Conservation (phyloP, 768 basidiomycete species). For the Podaxis sp. region DNA sequence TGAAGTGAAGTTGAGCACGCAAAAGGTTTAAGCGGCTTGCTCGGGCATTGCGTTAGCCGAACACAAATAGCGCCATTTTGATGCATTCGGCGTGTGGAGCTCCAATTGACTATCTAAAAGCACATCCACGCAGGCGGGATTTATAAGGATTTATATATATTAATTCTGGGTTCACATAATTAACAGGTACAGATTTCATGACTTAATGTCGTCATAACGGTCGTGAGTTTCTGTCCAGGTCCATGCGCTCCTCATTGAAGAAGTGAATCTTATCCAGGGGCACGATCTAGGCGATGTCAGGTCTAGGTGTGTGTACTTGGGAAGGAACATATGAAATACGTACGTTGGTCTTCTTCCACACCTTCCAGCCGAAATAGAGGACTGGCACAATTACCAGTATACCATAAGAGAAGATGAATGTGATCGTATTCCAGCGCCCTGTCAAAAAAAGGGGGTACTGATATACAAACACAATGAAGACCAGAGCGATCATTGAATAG, state of each 20-base stretch:
- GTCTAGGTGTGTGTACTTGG: not conserved
- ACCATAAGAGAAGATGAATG: slow-evolving; percentile 49
- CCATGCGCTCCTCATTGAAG: slow-evolving; percentile 4
- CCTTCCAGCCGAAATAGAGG: slow-evolving; percentile 46
- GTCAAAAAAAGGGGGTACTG: slow-evolving; percentile 54
- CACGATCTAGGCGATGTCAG: not conserved
- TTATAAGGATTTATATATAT: not conserved
- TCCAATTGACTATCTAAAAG: not conserved
- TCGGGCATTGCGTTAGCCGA: not conserved
- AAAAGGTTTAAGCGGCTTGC: not conserved
- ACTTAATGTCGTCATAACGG: not conserved
- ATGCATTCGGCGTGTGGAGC: slow-evolving; percentile 1
- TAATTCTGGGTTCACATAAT: not conserved
- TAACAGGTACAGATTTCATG: not conserved
- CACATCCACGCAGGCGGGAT: not conserved
- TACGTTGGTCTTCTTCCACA: slow-evolving; percentile 39
- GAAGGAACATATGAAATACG: slow-evolving; percentile 7
- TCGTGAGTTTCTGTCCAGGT: not conserved
- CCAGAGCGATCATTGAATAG: slow-evolving; percentile 41
- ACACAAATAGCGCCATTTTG: not conserved
- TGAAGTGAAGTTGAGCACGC: not conserved
- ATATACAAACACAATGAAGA: slow-evolving; percentile 46
- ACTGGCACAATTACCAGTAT: slow-evolving; percentile 44
- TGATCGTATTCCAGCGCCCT: slow-evolving; percentile 45
- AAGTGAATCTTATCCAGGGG: slow-evolving; percentile 1